Percentiles rank a stretch among this genome's conserved stretches.
Conservation (phyloP, 208 protist species). For the Acanthamoeba sp. region DNA sequence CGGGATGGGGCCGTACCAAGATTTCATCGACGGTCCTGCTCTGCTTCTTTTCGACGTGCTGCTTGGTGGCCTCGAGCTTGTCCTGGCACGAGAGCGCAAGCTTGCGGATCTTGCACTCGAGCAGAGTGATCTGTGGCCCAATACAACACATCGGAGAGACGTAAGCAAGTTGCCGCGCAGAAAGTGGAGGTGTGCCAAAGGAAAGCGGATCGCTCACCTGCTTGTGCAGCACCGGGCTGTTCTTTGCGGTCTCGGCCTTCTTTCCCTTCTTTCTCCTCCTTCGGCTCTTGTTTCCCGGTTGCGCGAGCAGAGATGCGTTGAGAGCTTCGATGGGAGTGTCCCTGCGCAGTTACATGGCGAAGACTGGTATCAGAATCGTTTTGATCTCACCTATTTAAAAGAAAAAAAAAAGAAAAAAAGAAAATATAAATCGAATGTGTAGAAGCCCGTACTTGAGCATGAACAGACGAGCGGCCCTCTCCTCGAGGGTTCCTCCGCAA, state of each 20-base stretch:
- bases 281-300: not conserved
- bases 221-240: not conserved
- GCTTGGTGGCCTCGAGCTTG: conserved; percentile 58
- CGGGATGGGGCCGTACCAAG: not conserved
- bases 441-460: not conserved
- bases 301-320: not conserved
- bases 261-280: conserved; percentile 64
- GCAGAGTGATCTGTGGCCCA: not conserved
- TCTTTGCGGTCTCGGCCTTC: conserved; percentile 39
- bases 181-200: too few species aligned
- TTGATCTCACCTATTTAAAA: not conserved
- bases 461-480: conserved; percentile 46
- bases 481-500: conserved; percentile 58
- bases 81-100: conserved; percentile 9
- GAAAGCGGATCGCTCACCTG: not conserved
- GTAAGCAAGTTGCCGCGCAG: too few species aligned
- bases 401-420: not conserved
- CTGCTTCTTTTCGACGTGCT: conserved; percentile 69
- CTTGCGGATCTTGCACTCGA: conserved; percentile 57
- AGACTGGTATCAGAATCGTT: too few species aligned
- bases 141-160: not conserved
- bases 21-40: conserved; percentile 66
- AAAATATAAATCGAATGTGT: too few species aligned
- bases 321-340: conserved; percentile 1
- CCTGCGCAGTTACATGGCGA: not conserved